Conservation (phyloP, 331 rosid species). For the Pyrus hybrid region DNA sequence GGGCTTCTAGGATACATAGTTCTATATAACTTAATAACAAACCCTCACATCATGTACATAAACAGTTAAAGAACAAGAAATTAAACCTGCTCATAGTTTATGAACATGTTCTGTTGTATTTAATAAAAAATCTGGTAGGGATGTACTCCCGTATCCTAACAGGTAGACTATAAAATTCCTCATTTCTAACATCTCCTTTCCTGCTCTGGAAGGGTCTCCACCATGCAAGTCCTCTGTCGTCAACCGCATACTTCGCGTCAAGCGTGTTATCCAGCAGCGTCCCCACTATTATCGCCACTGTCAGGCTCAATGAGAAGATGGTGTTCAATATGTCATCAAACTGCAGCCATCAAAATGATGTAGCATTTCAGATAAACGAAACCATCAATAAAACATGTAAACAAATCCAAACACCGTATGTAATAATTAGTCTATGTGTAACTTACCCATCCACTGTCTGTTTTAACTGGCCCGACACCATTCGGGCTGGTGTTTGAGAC, state of each 20-base stretch:
- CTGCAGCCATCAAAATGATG: conserved; percentile 33
- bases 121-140: conserved; percentile 61
- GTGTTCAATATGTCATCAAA: conserved; percentile 82
- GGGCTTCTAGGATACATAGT: background rate
- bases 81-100: background rate
- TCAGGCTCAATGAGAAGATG: conserved; percentile 75
- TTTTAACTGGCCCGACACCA: conserved; percentile 65
- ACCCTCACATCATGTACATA: background rate
- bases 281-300: conserved; percentile 81
- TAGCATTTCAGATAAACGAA: background rate
- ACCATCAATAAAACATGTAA: background rate
- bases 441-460: conserved; percentile 51
- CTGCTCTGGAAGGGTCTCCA: conserved; percentile 71
- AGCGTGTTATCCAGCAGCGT: conserved; percentile 71
- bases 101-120: background rate
- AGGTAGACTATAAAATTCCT: conserved; percentile 67
- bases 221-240: conserved; percentile 83
- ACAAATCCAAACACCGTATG: too few species aligned
- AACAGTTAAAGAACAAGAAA: background rate
- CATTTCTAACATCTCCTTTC: conserved; percentile 72
- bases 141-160: conserved; percentile 51
- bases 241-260: conserved; percentile 30
- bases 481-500: conserved; percentile 40
- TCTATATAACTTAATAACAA: background rate
- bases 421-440: background rate